These are phyloP conservation scores for Artemisia princeps DNA, from an alignment of 140 eudicot species.

Conservation along the genomic window DNA sequence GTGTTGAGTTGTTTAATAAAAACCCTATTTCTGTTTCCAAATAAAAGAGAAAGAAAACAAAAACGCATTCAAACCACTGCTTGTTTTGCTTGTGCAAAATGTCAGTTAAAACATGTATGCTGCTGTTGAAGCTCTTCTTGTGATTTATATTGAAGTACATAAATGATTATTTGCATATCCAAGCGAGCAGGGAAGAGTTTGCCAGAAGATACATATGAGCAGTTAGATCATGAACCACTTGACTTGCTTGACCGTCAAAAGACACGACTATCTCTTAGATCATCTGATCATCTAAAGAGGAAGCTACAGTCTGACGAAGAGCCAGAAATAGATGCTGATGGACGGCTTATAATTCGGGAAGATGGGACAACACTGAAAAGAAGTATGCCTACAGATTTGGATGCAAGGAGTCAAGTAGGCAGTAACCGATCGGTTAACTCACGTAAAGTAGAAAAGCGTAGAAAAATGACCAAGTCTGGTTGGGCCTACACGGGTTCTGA, in stretches of 20 bases:
- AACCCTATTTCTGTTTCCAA: too few relatives aligned
- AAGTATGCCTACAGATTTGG: slow-evolving; percentile 36
- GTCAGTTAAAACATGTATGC: too few relatives aligned
- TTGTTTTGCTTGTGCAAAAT: background rate
- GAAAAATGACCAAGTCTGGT: slow-evolving; percentile 54
- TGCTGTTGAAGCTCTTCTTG: too few relatives aligned
- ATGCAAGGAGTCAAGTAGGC: slow-evolving; percentile 44
- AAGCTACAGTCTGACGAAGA: slow-evolving; percentile 68
- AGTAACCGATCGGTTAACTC: slow-evolving; percentile 24
- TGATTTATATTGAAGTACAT: too few relatives aligned
- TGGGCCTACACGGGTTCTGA: slow-evolving; percentile 85
- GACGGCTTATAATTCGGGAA: slow-evolving; percentile 66
- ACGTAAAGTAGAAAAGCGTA: slow-evolving; percentile 47
- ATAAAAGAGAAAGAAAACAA: too few relatives aligned
- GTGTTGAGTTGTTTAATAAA: too few relatives aligned
- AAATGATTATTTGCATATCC: slow-evolving; percentile 36
- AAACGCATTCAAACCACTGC: too few relatives aligned
- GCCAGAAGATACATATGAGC: slow-evolving; percentile 67
- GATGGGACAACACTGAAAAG: slow-evolving; percentile 28
- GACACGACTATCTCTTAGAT: slow-evolving; percentile 70
- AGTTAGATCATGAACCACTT: slow-evolving; percentile 74
- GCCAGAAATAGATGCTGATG: slow-evolving; percentile 62
- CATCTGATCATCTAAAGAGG: slow-evolving; percentile 40
- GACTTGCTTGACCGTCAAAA: slow-evolving; percentile 75
- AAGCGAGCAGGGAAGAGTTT: slow-evolving; percentile 60